Base-by-base conservation (phyloP, 345 rosid species). In the Corchorus capsularis region DNA sequence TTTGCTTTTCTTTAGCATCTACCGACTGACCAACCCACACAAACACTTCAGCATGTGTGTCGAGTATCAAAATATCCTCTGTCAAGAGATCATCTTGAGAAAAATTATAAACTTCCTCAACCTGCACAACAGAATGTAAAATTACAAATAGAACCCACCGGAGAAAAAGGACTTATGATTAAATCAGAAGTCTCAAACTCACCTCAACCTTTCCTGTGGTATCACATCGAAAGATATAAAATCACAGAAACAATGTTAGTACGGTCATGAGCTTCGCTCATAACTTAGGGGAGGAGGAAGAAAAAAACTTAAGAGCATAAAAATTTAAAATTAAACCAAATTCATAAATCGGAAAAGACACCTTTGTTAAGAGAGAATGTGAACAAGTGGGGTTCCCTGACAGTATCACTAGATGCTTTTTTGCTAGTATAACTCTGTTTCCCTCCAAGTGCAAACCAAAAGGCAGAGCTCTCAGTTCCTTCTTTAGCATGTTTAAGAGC, bases 391-490 rank as follows among this genome's bases (percentile, higher is more conserved):
- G 98, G 97, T 79, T 96, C 99, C 78, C 97, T 89, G 79, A 85
- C 77, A 79, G 69, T 80, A 81, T 94, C 96, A 11, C 81, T 74
- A 79, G 94, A 77, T 79, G 80, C 81, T 63, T 88, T 91, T 86
- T 90, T 89, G 86, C 93, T 89, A 75, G 86, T 88, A 89, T 90
- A 91, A 81, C 83, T 87, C 85, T 96, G 98, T 85, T 96, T 96
- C 52, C 98, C 99, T 78, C 99, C 99, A 79, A 96, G 94, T 73
- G 98, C 89, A 87, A 78, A 87, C 99, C 99, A 96, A 83, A 96
- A 96, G 73, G 97, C 77, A 34, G 97, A 92, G 85, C 90, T 96
- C 86, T 94, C 99, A 19, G 97, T 92, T 73, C 99, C 99, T 85
- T 96, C 99, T 80, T 94, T 96, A 53, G 93, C 91, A 83, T 92